Evolutionary conservation across 179 eudicot species (phyloP).

Genomic region (Heliamphora pulchella): DNA sequence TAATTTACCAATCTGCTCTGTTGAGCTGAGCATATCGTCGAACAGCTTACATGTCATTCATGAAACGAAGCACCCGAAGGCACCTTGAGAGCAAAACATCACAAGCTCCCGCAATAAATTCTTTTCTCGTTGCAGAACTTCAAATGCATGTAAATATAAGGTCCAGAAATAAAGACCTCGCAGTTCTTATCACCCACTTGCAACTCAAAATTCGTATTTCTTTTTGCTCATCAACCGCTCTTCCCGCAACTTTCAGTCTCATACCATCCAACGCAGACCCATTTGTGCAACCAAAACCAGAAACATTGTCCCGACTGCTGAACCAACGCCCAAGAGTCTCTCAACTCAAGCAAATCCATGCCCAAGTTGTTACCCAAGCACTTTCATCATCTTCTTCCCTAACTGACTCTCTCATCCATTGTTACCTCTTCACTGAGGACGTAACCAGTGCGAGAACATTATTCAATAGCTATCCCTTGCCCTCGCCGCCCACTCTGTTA

Average conservation of each 20-base stretch:
- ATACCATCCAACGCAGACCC: conserved; percentile 9
- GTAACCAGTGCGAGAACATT: conserved; percentile 24
- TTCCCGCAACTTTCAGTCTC: conserved; percentile 8
- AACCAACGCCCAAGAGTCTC: conserved; percentile 23
- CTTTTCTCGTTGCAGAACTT: background rate
- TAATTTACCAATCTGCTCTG: too few relatives aligned
- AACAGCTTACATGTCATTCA: too few relatives aligned
- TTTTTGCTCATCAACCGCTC: conserved; percentile 17
- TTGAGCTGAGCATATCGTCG: too few relatives aligned
- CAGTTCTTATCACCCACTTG: background rate
- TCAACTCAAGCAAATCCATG: conserved; percentile 37
- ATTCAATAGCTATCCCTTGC: conserved; percentile 23
- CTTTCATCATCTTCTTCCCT: conserved; percentile 17
- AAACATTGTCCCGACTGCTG: conserved; percentile 25
- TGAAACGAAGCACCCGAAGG: background rate
- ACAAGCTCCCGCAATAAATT: background rate
- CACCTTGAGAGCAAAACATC: background rate
- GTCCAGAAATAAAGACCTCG: conserved; percentile 6
- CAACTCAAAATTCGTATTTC: background rate
- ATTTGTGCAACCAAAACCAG: conserved; percentile 8
- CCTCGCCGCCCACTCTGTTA: conserved; percentile 26
- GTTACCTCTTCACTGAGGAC: conserved; percentile 24
- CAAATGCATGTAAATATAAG: conserved; percentile 14
- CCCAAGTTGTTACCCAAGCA: conserved; percentile 25
- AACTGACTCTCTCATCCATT: conserved; percentile 32